phyloP scores from a whole-genome alignment of 2,329 filamentous ascomycete genomes.

The Sporothrix variecibatus region DNA sequence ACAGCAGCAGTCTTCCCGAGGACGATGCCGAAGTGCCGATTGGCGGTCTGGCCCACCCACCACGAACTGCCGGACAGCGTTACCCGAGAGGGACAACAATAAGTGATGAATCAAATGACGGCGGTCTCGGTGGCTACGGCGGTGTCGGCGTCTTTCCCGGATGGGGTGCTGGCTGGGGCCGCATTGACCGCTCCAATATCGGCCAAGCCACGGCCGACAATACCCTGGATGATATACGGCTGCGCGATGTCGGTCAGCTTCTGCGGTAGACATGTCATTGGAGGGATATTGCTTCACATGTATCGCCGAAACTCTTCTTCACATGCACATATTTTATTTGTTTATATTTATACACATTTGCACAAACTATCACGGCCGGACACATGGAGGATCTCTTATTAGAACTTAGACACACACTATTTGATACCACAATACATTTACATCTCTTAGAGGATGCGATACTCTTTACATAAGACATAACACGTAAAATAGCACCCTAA shows the following conservation, averaged over 20 bases:
- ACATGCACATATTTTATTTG: neutral
- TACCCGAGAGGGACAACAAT: neutral
- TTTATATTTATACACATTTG: neutral
- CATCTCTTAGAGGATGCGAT: neutral
- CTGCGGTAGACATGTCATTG: constrained; percentile 33
- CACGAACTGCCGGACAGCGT: neutral
- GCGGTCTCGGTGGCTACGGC: neutral
- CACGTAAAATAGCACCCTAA: neutral
- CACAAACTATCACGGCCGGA: neutral
- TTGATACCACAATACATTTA: neutral
- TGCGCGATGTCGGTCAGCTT: constrained; percentile 44
- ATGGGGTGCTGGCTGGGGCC: constrained; percentile 46
- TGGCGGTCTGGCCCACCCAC: neutral
- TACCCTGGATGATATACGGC: constrained; percentile 39
- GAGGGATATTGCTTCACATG: neutral
- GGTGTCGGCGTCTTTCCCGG: constrained; percentile 38
- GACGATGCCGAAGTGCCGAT: neutral
- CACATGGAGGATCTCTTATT: neutral
- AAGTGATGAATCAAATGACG: neutral
- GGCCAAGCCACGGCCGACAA: constrained; percentile 28
- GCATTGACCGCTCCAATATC: constrained; percentile 40
- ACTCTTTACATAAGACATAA: neutral
- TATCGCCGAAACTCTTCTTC: neutral
- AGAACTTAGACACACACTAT: neutral
- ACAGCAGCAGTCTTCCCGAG: neutral